phyloP scores from a whole-genome alignment of 257 asterid genomes.

The Haberlea rhodopensis region DNA sequence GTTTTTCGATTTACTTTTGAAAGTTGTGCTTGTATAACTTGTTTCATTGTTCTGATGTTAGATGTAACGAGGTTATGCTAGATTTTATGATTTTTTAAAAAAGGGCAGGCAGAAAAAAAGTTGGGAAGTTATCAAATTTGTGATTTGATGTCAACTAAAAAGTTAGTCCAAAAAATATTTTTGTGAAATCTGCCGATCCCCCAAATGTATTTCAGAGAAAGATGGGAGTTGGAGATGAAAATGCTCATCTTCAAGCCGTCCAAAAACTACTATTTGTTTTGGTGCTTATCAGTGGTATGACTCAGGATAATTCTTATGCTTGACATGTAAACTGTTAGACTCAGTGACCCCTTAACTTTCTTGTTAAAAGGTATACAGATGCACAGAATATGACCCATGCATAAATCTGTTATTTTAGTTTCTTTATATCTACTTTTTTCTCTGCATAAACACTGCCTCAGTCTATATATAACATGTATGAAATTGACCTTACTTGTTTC shows the following conservation, averaged over 20 bases:
- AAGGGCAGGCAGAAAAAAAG: too few species aligned
- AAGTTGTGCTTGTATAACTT: too few species aligned
- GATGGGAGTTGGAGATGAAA: constrained; percentile 3
- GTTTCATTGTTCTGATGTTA: too few species aligned
- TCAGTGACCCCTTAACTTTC: constrained; percentile 1
- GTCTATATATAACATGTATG: constrained; percentile 15
- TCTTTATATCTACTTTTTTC: constrained; percentile 7
- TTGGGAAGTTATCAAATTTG: too few species aligned
- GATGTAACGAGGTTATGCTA: too few species aligned
- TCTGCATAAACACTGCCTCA: constrained; percentile 4
- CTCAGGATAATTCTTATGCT: background rate
- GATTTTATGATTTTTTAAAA: too few species aligned
- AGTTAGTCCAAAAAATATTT: too few species aligned
- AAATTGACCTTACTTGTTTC: constrained; percentile 17
- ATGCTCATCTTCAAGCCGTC: background rate
- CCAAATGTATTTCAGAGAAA: background rate
- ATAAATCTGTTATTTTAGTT: background rate
- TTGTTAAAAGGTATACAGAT: constrained; percentile 8
- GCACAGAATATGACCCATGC: constrained; percentile 19
- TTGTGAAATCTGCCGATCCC: background rate
- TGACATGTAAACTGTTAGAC: constrained; percentile 8
- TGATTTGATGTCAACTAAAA: too few species aligned
- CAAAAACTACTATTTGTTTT: background rate
- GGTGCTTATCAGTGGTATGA: constrained; percentile 13
- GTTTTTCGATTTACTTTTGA: too few species aligned